Percentiles rank a stretch among this genome's conserved stretches.
These are phyloP conservation scores for Leishmania aethiopica DNA, from an alignment of 208 protist genomes.

Conservation along the genomic window DNA sequence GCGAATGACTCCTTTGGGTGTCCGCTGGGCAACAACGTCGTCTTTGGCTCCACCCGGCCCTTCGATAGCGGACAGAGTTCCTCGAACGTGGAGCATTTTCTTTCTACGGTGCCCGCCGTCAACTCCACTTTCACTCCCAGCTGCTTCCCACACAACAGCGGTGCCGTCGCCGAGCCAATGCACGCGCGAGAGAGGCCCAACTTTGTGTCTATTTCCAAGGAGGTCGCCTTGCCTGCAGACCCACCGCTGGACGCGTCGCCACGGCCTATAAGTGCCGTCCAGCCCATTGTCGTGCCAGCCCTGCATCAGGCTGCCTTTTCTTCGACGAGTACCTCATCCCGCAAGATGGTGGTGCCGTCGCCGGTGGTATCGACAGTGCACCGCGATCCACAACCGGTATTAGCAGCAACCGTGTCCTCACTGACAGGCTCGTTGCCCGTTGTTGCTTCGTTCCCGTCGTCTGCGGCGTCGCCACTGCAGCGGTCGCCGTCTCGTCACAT, in stretches of 20 bases:
- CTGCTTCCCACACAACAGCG: neutral
- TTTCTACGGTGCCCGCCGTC: slow-evolving; percentile 20
- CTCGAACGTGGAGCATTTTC: slow-evolving; percentile 42
- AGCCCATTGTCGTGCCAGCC: slow-evolving; percentile 3
- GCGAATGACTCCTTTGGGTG: slow-evolving; percentile 56
- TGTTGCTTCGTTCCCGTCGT: neutral
- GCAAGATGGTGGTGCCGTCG: neutral
- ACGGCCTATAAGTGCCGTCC: neutral
- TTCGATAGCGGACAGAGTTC: slow-evolving; percentile 26
- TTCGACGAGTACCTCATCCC: neutral
- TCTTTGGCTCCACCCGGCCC: slow-evolving; percentile 44
- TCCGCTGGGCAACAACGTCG: slow-evolving; percentile 24
- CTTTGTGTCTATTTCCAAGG: slow-evolving; percentile 31
- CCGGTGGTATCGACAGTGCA: slow-evolving; percentile 1
- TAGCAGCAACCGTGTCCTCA: slow-evolving; percentile 5
- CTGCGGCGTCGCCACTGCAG: neutral
- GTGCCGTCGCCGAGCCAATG: slow-evolving; percentile 3
- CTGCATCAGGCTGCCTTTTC: neutral
- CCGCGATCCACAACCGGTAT: slow-evolving; percentile 3
- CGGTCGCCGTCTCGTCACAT: slow-evolving; percentile 12
- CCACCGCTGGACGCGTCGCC: slow-evolving; percentile 4
- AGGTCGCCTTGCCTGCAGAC: slow-evolving; percentile 7
- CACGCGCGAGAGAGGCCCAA: slow-evolving; percentile 33
- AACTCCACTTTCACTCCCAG: slow-evolving; percentile 15
- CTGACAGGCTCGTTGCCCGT: neutral